These are phyloP conservation scores for Aureobasidium vineae DNA, from an alignment of 2,329 filamentous ascomycete species.

Conservation along the genomic window DNA sequence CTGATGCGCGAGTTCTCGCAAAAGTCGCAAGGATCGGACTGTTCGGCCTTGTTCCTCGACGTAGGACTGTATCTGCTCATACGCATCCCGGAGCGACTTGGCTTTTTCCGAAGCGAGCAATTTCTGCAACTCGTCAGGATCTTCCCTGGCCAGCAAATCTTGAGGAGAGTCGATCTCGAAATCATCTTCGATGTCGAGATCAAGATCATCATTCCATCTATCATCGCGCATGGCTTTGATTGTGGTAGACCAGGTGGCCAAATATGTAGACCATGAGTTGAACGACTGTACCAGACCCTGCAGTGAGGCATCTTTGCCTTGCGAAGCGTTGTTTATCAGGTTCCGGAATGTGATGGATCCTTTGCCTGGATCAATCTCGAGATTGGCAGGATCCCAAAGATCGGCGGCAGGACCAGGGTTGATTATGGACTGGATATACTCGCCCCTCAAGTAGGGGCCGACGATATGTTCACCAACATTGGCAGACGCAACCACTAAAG, in stretches of 20 bases:
- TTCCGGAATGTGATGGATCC: constrained; percentile 61
- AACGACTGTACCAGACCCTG: constrained; percentile 63
- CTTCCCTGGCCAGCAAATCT: constrained; percentile 67
- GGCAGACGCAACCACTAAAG: neutral
- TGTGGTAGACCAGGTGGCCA: constrained; percentile 64
- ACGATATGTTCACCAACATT: neutral
- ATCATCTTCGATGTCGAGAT: constrained; percentile 67
- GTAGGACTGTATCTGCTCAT: constrained; percentile 44
- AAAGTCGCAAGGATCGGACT: constrained; percentile 66
- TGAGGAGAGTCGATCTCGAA: constrained; percentile 59
- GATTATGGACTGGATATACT: neutral
- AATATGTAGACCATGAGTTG: constrained; percentile 68
- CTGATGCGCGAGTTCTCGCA: constrained; percentile 70
- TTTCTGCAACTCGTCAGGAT: constrained; percentile 61
- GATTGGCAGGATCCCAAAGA: constrained; percentile 34
- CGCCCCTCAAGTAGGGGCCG: neutral
- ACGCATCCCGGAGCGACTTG: constrained; percentile 56
- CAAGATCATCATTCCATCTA: constrained; percentile 71
- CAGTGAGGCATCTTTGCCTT: constrained; percentile 69
- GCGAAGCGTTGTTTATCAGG: constrained; percentile 64
- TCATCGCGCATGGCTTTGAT: constrained; percentile 65
- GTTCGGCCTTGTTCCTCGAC: constrained; percentile 46
- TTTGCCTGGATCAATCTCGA: constrained; percentile 32
- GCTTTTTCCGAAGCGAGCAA: constrained; percentile 43
- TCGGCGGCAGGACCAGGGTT: neutral